Base-by-base conservation (phyloP, 306 rosid species). In the Sechiopsis laciniata region DNA sequence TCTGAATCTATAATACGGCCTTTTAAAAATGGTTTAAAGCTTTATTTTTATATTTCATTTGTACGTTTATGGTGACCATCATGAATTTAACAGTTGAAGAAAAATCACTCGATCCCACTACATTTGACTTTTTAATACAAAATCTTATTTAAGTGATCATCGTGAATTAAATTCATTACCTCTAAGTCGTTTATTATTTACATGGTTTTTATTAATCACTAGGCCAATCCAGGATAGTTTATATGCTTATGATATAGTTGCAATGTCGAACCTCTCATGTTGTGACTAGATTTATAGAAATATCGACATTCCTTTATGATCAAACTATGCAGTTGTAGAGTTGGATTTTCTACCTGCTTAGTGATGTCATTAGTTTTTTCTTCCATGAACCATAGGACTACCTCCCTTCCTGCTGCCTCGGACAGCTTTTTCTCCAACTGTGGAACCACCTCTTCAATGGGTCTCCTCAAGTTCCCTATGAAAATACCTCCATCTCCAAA, bases 401-500 rank as follows among this genome's bases (percentile, higher is more conserved):
- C 93, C 67, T 92, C 93, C 75, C 85, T 81, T 55, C 87, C 98
- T 0, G 93, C 96, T 1, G 84, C 91, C 71, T 92, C 96, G 20
- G 96, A 92, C 48, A 90, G 84, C 62, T 90, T 92, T 75, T 87
- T 79, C 85, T 92, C 96, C 84, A 90, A 75, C 80, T 84, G 86
- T 81, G 98, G 98, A 82, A 88, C 81, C 50, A 83, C 98, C 54
- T 90, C 96, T 53, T 92, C 93, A 68, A 92, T 83, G 29, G 98
- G 98, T 81, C 40, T 88, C 86, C 98, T 90, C 83, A 90, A 78
- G 75, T 92, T 92, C 61, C 98, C 98, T 48, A 90, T 60, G 76
- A 92, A 92, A 72, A 92, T 92, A 63, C 98, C 96, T 24, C 98
- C 98, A 79, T 92, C 98, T 60, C 98, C 96, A 68, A 92, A 90